A percentile compares a stretch with the other conserved stretches of the same genome.
Evolutionary conservation across 495 filamentous ascomycete species (phyloP).

Genomic region (Aspergillus cavernicola): DNA sequence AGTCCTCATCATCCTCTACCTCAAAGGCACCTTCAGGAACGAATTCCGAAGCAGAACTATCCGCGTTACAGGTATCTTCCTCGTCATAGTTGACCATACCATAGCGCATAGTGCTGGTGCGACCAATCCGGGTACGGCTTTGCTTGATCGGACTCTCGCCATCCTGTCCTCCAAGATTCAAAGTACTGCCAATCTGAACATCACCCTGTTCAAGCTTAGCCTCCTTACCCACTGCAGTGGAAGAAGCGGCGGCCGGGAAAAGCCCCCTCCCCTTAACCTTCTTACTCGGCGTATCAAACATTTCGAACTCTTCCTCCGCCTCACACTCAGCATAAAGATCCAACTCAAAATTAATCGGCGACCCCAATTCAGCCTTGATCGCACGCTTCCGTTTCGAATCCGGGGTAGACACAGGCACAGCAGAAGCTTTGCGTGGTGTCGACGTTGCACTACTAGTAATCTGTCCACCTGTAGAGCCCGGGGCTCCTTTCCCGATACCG

Average conservation of each 20-base stretch:
- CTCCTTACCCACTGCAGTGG: too few relatives aligned
- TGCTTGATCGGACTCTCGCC: background rate
- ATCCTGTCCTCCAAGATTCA: too few relatives aligned
- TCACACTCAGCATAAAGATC: background rate
- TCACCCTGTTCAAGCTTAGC: background rate
- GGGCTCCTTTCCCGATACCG: too few relatives aligned
- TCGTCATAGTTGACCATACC: constrained; percentile 10
- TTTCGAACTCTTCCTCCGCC: background rate
- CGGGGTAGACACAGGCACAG: background rate
- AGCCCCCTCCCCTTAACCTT: too few relatives aligned
- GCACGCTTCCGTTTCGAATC: background rate
- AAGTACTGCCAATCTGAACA: background rate
- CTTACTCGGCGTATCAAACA: background rate
- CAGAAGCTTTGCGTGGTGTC: background rate
- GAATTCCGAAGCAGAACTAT: constrained; percentile 19
- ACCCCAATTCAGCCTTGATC: background rate
- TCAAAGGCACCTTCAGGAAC: constrained; percentile 12
- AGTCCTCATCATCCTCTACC: constrained; percentile 1
- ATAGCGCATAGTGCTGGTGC: background rate
- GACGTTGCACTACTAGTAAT: constrained; percentile 8
- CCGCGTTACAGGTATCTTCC: constrained; percentile 8
- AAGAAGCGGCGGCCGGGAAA: too few relatives aligned
- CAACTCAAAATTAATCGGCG: background rate
- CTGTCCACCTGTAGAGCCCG: too few relatives aligned
- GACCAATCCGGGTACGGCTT: background rate